phyloP scores from a whole-genome alignment of 257 asterid species.

The Solanum bulbocastanum region DNA sequence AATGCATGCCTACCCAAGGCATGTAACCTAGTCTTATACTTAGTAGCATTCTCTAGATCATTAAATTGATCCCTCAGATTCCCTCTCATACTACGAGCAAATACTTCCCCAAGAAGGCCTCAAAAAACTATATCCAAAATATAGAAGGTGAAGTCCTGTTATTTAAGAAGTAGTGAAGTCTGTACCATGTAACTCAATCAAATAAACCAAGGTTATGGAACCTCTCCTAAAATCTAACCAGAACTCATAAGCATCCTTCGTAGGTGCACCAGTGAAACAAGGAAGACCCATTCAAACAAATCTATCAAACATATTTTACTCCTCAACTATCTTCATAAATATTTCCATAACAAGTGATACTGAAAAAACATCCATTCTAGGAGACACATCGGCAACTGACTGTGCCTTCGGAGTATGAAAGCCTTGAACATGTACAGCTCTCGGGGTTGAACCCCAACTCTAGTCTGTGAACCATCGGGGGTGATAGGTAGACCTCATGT shows the following conservation, averaged over 20 bases:
- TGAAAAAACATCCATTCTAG: not conserved
- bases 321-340: not conserved
- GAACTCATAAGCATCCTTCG: not conserved
- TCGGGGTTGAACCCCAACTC: not conserved
- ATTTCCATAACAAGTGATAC: not conserved
- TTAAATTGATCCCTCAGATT: not conserved
- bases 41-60: not conserved
- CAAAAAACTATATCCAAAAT: not conserved
- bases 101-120: not conserved
- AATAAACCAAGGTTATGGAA: no score
- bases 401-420: not conserved
- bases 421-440: not conserved
- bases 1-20: not conserved
- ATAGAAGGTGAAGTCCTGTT: not conserved
- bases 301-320: not conserved
- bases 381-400: not conserved
- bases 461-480: not conserved
- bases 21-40: not conserved
- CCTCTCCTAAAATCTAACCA: not conserved
- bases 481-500: not conserved
- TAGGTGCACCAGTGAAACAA: not conserved
- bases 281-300: not conserved
- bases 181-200: not conserved
- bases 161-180: not conserved
- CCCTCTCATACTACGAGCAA: not conserved